These are phyloP conservation scores for Trichoderma gamsii DNA, from an alignment of 495 filamentous ascomycete species.

Conservation along the genomic window DNA sequence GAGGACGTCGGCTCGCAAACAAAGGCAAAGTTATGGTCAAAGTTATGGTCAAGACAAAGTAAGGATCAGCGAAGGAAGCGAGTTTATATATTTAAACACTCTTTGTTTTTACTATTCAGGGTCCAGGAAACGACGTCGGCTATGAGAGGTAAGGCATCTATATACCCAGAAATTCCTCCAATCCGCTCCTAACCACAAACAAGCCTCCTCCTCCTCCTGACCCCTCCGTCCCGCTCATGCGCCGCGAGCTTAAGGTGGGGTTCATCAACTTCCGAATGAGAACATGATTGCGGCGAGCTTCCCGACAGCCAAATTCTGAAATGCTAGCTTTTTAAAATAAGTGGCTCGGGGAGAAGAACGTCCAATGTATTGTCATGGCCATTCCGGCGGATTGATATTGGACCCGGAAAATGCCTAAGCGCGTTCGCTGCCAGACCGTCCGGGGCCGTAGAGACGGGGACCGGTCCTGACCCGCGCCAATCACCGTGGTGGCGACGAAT, in stretches of 20 bases:
- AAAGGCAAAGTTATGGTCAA: background rate
- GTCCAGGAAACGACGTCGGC: background rate
- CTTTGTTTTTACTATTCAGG: background rate
- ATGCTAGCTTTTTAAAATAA: background rate
- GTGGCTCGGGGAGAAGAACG: background rate
- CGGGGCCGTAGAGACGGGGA: conserved; percentile 9
- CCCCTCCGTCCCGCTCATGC: background rate
- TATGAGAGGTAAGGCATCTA: conserved; percentile 8
- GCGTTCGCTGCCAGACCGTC: background rate
- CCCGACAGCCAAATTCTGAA: background rate
- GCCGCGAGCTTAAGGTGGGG: background rate
- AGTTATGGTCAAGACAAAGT: background rate
- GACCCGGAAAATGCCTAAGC: conserved; percentile 8
- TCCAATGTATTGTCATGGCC: background rate
- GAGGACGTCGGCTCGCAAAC: background rate
- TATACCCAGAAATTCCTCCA: no score
- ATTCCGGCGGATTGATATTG: background rate
- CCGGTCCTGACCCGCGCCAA: conserved; percentile 8
- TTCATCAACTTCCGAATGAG: background rate
- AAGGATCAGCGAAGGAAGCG: background rate
- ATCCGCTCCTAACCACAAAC: background rate
- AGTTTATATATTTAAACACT: background rate
- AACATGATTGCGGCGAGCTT: background rate
- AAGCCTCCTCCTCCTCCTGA: background rate
- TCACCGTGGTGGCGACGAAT: background rate